phyloP scores from a whole-genome alignment of 495 filamentous ascomycete genomes.

The Parachaetomium inaequale region DNA sequence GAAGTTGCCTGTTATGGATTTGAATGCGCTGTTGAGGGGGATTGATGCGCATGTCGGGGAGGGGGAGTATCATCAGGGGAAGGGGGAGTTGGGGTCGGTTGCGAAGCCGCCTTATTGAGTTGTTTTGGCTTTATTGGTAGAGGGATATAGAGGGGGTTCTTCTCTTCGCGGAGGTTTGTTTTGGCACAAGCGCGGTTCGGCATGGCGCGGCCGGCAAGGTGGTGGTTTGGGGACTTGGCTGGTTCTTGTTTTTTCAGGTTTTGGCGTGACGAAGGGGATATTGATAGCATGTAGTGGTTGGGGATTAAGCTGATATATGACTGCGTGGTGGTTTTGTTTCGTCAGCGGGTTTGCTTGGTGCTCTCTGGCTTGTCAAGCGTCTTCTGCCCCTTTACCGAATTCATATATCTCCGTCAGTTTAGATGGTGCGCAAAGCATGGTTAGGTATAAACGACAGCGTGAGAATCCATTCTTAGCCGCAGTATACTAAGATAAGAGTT shows the following conservation, averaged over 20 bases:
- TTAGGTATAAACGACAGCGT: too few species aligned
- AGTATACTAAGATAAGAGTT: too few species aligned
- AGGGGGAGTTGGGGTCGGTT: background rate
- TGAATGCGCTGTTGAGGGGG: conserved; percentile 44
- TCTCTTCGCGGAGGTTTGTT: too few species aligned
- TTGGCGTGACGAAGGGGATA: background rate
- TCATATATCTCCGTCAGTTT: too few species aligned
- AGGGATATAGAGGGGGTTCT: background rate
- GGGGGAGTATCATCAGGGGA: conserved; percentile 24
- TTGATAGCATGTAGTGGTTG: background rate
- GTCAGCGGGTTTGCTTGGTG: background rate
- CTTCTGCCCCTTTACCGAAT: too few species aligned
- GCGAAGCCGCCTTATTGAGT: conserved; percentile 44
- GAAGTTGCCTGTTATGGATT: conserved; percentile 38
- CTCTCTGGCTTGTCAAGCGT: background rate
- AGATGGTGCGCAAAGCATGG: too few species aligned
- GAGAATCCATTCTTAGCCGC: too few species aligned
- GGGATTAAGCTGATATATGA: background rate
- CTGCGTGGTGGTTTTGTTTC: background rate
- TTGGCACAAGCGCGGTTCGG: too few species aligned
- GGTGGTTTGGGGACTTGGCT: background rate
- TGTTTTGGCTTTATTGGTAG: background rate
- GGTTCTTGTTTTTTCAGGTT: background rate
- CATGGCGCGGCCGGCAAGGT: too few species aligned
- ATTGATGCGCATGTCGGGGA: conserved; percentile 46